Evolutionary conservation across 2,329 filamentous ascomycete species (phyloP), one percentile per base, ranked within the genome.

Genomic region (Xylogone sp.): DNA sequence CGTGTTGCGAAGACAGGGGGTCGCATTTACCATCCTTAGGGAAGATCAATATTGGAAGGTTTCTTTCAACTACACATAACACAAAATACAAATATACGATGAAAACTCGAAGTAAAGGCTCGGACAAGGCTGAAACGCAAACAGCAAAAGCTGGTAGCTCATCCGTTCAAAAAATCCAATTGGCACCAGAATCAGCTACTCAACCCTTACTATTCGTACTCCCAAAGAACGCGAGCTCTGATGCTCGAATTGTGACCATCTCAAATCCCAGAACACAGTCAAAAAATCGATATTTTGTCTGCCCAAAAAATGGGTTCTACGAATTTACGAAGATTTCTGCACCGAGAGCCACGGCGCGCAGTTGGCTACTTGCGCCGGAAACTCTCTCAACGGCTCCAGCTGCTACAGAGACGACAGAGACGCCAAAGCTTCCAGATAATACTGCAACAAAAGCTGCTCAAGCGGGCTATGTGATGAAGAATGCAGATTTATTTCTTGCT

Each of bases 401-500:
- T 24, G 19, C 43, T 3, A 55, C 60, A 6, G 56, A 64, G 10
- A 53, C 60, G 9, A 21, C 54, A 24, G 51, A 54, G 18, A 31
- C 55, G 59, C 48, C 49, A 42, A 50, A 58, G 59, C 27, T 60
- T 65, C 58, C 49, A 48, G 43, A 55, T 21, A 48, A 51, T 9
- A 50, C 24, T 10, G 48, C 42, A 27, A 46, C 51, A 48, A 50
- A 53, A 21, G 29, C 54, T 22, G 52, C 47, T 43, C 18, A 48
- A 2, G 59, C 60, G 27, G 82, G 78, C 12, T 81, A 81, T 58
- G 70, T 90, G 21, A 78, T 84, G 29, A 84, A 84, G 61, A 78
- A 77, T 43, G 83, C 90, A 29, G 84, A 91, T 53, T 72, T 97
- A n/a, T 87, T 88, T 62, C 71, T 97, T 53, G 90, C 93, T 8